Evolutionary conservation across 164 flowering plant species (phyloP).

Genomic region (Vitis rupestris): DNA sequence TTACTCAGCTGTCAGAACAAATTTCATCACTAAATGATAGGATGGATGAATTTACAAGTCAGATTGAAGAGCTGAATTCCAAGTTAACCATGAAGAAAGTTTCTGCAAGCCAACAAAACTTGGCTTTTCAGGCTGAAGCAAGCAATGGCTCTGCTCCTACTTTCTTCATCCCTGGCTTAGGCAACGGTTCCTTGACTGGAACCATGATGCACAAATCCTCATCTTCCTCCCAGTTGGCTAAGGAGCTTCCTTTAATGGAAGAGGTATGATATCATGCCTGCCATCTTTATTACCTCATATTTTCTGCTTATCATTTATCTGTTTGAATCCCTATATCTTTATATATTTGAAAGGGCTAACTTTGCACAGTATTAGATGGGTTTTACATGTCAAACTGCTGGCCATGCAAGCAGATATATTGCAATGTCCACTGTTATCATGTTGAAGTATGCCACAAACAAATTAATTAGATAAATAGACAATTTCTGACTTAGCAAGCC

Average conservation of each 20-base stretch:
- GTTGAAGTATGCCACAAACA: too few relatives aligned
- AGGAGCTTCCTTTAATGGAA: conserved; percentile 71
- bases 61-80: conserved; percentile 80
- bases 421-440: too few relatives aligned
- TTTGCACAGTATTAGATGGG: background rate
- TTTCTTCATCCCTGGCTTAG: conserved; percentile 58
- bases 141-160: conserved; percentile 85
- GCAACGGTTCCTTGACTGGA: conserved; percentile 69
- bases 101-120: conserved; percentile 62
- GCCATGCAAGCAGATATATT: background rate
- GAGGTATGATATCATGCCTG: conserved; percentile 50
- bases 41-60: conserved; percentile 86
- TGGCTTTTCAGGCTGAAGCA: conserved; percentile 56
- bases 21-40: conserved; percentile 81
- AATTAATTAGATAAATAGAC: too few relatives aligned
- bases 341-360: background rate
- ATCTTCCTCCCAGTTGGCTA: conserved; percentile 72
- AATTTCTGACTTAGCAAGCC: too few relatives aligned
- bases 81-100: conserved; percentile 45
- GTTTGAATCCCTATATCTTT: background rate
- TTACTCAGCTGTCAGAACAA: conserved; percentile 85
- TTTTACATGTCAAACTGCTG: background rate
- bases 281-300: background rate
- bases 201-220: conserved; percentile 55
- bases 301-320: background rate